Evolutionary conservation across 441 rosid species (phyloP), one percentile per base, ranked within the genome.

Genomic region (Viola pubescens): DNA sequence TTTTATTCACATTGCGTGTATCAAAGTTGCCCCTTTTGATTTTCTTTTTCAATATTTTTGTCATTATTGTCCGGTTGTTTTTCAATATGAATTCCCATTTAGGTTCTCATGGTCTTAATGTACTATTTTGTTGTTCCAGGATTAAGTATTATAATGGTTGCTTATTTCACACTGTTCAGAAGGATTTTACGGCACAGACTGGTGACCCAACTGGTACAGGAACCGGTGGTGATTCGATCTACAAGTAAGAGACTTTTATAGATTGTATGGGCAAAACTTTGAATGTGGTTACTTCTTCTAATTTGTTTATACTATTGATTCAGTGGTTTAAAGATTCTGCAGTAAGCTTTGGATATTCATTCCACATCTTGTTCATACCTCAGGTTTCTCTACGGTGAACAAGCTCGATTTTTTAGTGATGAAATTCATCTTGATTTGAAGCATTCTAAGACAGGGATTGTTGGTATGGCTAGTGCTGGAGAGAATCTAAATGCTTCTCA

Each of bases 401-500:
- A 94, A 74, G 98, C 94, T 68, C 95, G 94, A 2, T 94, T 94
- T 70, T 88, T 94, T 40, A 41, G 76, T 10, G 98, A 91, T 58
- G 97, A 91, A 81, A 87, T 89, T 72, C 90, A 83, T 81, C 84
- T 72, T 16, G 97, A 94, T 70, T 77, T 94, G 45, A 94, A 88
- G 73, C 99, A 94, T 75, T 71, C 80, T 11, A 88, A 84, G 82
- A 87, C 75, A 0, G 99, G 98, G 56, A 85, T 95, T 46, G 78
- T 90, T 77, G 91, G 97, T 41, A 94, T 94, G 99, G 95, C 98
- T 61, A 88, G 95, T 67, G 97, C 85, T 64, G 98, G 99, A 41
- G 97, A 88, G 72, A 88, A 91, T 79, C 85, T 91, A 49, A 91
- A 94, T 82, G 95, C 99, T 78, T 94, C 98, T 10, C 99, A 90